A percentile compares a stretch with the other conserved stretches of the same genome.
phyloP scores from a whole-genome alignment of 805 yeast species.

The Ogataea nakhonphanomensis region DNA sequence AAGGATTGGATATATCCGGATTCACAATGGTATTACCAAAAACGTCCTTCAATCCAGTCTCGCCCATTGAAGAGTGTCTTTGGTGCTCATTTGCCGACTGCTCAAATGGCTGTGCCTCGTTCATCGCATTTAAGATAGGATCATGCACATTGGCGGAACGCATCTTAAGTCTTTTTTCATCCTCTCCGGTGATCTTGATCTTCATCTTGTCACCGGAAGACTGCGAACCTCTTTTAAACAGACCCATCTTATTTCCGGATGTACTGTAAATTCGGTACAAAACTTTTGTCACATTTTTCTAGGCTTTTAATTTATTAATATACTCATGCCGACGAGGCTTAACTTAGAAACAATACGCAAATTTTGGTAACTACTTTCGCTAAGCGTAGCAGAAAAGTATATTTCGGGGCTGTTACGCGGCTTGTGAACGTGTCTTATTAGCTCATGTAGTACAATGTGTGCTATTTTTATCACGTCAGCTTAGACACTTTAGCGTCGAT shows the following conservation, averaged over 20 bases:
- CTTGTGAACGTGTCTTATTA: background rate
- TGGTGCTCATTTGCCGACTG: conserved; percentile 40
- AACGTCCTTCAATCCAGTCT: conserved; percentile 64
- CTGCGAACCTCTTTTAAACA: conserved; percentile 39
- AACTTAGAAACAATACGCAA: background rate
- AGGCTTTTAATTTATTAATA: background rate
- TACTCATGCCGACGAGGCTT: conserved; percentile 1
- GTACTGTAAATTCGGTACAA: background rate
- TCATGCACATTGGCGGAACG: conserved; percentile 74
- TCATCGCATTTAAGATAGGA: conserved; percentile 90
- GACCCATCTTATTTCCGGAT: conserved; percentile 35
- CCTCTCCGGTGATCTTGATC: conserved; percentile 46
- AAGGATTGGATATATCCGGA: conserved; percentile 90
- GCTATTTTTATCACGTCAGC: background rate
- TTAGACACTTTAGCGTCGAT: conserved; percentile 1
- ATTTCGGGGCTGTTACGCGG: background rate
- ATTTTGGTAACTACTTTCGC: background rate
- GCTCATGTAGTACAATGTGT: background rate
- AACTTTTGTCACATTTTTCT: conserved; percentile 2
- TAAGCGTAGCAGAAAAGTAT: too few species aligned
- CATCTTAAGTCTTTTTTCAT: conserved; percentile 53
- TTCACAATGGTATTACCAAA: conserved; percentile 78
- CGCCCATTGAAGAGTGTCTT: conserved; percentile 33
- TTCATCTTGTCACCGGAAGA: conserved; percentile 28
- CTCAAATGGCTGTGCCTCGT: conserved; percentile 95